phyloP scores from a whole-genome alignment of 371 early-diverging fungal species.

The Mortierella sp. region DNA sequence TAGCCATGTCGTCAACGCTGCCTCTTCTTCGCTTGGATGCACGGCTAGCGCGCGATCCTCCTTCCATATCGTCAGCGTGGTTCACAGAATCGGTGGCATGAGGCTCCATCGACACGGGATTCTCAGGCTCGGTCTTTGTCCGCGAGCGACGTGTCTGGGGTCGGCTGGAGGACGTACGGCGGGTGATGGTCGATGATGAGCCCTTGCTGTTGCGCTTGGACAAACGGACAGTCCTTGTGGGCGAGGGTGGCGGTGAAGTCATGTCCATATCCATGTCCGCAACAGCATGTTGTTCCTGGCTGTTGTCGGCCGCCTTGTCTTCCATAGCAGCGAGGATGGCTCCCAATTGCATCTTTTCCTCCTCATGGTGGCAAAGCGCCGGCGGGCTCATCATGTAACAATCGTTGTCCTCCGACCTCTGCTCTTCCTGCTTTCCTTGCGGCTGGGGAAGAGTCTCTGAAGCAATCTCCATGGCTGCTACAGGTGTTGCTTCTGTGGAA shows the following conservation, averaged over 20 bases:
- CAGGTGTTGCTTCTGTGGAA: too few species aligned
- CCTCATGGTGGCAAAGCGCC: slow-evolving; percentile 11
- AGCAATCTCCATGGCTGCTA: too few species aligned
- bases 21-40: slow-evolving; percentile 16
- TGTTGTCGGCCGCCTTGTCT: too few species aligned
- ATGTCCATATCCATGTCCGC: too few species aligned
- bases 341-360: background rate
- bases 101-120: too few species aligned
- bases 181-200: background rate
- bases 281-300: too few species aligned
- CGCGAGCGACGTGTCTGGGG: slow-evolving; percentile 12
- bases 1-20: slow-evolving; percentile 25
- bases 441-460: too few species aligned
- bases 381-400: slow-evolving; percentile 28
- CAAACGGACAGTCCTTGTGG: background rate
- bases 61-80: background rate
- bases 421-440: too few species aligned
- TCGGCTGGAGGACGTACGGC: slow-evolving; percentile 10
- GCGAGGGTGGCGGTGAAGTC: slow-evolving; percentile 9
- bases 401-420: slow-evolving; percentile 12
- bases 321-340: background rate
- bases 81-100: slow-evolving; percentile 2
- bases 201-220: too few species aligned
- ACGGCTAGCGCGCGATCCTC: background rate
- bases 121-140: background rate